A percentile compares a stretch with the other conserved stretches of the same genome.
These are phyloP conservation scores for Tranzscheliella williamsii DNA, from an alignment of 1,284 basidiomycete species.

Conservation along the genomic window DNA sequence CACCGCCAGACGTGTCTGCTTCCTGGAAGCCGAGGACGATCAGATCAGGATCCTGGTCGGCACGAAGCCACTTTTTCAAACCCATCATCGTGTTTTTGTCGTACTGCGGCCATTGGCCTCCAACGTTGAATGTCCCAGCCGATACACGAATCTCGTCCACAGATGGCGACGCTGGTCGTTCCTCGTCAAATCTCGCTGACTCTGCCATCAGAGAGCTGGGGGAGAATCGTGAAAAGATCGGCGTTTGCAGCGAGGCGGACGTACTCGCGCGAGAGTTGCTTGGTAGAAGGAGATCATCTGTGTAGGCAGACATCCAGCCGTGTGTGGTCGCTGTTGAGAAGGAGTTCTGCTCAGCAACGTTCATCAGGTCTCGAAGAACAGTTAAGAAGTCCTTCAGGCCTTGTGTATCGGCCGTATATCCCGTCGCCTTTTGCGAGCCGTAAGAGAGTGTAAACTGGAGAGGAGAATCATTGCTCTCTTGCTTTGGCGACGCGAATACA, in stretches of 20 bases:
- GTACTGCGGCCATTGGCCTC: conserved; percentile 8
- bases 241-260: conserved; percentile 3
- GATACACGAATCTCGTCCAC: conserved; percentile 31
- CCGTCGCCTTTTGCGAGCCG: conserved; percentile 2
- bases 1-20: conserved; percentile 29
- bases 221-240: conserved; percentile 36
- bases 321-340: conserved; percentile 14
- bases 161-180: conserved; percentile 22
- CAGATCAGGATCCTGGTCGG: conserved; percentile 38
- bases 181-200: background rate
- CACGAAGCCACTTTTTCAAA: conserved; percentile 30
- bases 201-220: conserved; percentile 16
- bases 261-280: background rate
- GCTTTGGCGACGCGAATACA: background rate
- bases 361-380: conserved; percentile 29
- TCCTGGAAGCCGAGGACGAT: conserved; percentile 43
- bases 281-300: conserved; percentile 6
- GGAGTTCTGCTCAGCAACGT: conserved; percentile 11
- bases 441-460: conserved; percentile 18
- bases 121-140: conserved; percentile 37
- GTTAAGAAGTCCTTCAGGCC: conserved; percentile 38
- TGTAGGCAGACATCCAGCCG: conserved; percentile 22
- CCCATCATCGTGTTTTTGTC: conserved; percentile 15
- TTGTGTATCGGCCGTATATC: conserved; percentile 18
- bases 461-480: conserved; percentile 6